phyloP scores from a whole-genome alignment of 2,329 filamentous ascomycete species.

The Aspergillus spinulosporus region DNA sequence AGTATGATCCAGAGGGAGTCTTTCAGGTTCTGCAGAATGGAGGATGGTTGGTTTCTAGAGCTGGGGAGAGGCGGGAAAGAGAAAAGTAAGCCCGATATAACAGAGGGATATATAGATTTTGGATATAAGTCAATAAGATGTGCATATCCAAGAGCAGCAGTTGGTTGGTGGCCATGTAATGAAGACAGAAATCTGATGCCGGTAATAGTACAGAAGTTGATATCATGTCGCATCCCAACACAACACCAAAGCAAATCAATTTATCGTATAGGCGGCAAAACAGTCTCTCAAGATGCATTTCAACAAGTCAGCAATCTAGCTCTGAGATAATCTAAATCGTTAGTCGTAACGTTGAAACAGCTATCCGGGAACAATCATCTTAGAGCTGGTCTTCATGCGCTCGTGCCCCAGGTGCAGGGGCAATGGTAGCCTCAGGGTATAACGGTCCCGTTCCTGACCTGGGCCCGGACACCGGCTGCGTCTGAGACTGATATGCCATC shows the following conservation, averaged over 20 bases:
- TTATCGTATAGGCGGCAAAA: no score
- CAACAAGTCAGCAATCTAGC: neutral
- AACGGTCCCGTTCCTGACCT: neutral
- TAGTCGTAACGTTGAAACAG: slow-evolving; percentile 2
- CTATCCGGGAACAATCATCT: neutral
- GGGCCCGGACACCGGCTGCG: neutral
- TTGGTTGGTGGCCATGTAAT: no score
- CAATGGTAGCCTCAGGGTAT: neutral
- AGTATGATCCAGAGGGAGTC: slow-evolving; percentile 14
- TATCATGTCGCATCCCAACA: neutral
- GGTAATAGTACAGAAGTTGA: neutral
- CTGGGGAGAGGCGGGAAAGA: neutral
- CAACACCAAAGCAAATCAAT: neutral
- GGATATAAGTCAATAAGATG: no score
- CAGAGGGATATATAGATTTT: no score
- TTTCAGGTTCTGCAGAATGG: slow-evolving; percentile 17
- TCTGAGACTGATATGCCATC: slow-evolving; percentile 33
- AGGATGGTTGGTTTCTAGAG: slow-evolving; percentile 14
- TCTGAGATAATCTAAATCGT: neutral
- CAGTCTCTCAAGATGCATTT: neutral
- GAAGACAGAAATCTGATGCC: neutral
- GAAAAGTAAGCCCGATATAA: no score
- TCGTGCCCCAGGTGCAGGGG: neutral
- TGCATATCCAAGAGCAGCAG: no score
- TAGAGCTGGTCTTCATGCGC: neutral